Evolutionary conservation across 495 filamentous ascomycete species (phyloP), one percentile per base, ranked within the genome.

Genomic region (Hypoxylon intermedium): DNA sequence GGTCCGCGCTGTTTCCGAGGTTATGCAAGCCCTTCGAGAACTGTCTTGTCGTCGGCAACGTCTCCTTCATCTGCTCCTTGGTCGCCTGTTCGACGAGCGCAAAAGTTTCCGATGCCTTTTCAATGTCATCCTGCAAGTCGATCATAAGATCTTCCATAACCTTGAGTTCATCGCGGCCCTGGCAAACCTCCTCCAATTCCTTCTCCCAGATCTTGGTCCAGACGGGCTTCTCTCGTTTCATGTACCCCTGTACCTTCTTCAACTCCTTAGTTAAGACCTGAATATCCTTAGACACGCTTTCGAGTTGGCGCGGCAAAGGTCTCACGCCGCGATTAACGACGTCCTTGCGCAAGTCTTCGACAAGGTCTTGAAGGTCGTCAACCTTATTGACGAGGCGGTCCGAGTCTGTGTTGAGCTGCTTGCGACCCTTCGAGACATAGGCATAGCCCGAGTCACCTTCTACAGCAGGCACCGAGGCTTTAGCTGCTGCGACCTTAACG

Each of bases 131-230:
- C 59, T 95, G 85, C 41, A 99, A 74, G 76, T 99, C 94, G 7
- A 91, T 85, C 53, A 90, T 89, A 18, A 98, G 83, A 36, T 96
- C 94, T 73, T 99, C 94, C 74, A 95, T 91, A 78, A 97, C 87
- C 13, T 90, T 94, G 48, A 98, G 82, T 67, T 96, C 86, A 67
- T 98, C 93, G 65, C 92, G 87, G 60, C 97, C 95, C 61, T 93
- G 91, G 75, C 93, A 98, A 11, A 99, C 94, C 42, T 91, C 82
- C 72, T 96, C 87, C 41, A 99, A 79, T 67, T 98, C 92, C 74
- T 91, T 89, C 82, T 97, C 92, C 94, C 95, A 98, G 56, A 98
- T 94, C 81, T 96, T 96, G 19, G 89, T 95, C 91, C 94, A 99
- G 40, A 96, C 77, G 0, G 94, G 94, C 74, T 95, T 96, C 82